Conservation (phyloP, 176 grass and related monocot genomes). For the Saccharum spontaneum region DNA sequence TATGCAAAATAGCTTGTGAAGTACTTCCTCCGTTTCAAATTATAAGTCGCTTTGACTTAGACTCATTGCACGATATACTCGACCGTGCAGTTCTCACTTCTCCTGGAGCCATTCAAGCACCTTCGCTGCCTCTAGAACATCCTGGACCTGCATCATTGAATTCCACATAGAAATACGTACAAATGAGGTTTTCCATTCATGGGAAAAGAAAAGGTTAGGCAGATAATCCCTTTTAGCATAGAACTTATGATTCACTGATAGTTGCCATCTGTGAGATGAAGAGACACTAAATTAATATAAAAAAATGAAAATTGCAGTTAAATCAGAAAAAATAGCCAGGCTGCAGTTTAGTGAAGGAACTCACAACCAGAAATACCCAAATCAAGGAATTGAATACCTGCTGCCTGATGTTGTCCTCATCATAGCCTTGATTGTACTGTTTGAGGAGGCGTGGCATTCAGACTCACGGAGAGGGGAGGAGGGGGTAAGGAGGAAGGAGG, state of each 20-base stretch:
- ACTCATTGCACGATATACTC: slow-evolving; percentile 60
- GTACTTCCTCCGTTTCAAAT: no score
- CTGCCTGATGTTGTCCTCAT: not conserved
- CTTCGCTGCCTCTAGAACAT: slow-evolving; percentile 85
- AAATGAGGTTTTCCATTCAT: not conserved
- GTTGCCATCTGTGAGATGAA: not conserved
- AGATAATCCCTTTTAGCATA: not conserved
- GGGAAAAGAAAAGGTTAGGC: not conserved
- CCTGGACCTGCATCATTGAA: slow-evolving; percentile 58
- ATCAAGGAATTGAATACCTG: no score
- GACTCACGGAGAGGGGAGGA: no score
- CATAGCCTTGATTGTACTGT: slow-evolving; percentile 83
- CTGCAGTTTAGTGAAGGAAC: no score
- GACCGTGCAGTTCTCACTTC: slow-evolving; percentile 48
- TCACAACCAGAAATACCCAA: no score
- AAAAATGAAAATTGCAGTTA: no score
- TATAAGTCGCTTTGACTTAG: no score
- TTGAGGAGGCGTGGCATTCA: not conserved
- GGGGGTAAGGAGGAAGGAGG: no score
- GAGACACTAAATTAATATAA: no score
- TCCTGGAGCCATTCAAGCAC: slow-evolving; percentile 97
- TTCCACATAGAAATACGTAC: not conserved
- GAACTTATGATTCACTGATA: not conserved
- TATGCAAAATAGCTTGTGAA: no score
- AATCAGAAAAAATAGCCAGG: no score